Evolutionary conservation across 805 yeast species (phyloP), one percentile per base, ranked within the genome.

Genomic region (Jamesozyma hellenica): DNA sequence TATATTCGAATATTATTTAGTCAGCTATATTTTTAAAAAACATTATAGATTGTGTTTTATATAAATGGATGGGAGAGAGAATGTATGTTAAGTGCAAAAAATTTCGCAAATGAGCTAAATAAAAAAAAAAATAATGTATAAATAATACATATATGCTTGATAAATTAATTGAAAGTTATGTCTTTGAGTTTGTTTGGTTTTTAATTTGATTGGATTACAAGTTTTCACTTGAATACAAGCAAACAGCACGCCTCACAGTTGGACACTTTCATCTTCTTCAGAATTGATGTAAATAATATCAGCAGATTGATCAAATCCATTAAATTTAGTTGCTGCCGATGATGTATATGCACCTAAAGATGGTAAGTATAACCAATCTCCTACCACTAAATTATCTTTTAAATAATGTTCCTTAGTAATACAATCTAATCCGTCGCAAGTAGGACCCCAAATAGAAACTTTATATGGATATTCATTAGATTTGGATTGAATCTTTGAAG

Each of bases 371-470:
- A 90, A 58, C 97, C 97, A 90, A 60, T 90, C 97, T 8, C 96
- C 97, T 32, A 82, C 80, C 16, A 68, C 66, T 33, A 86, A 77
- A 30, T 77, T 75, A 40, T 72, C 68, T 15, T 78, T 68, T 52
- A 90, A 67, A 28, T 49, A 51, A 43, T 75, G 66, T 28, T 65
- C 67, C 35, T 67, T 59, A 15, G 82, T 60, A 42, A 90, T 75
- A 60, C 94, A 82, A 61, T 90, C 98, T 46, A 90, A 69, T 3
- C 96, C 96, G 63, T 90, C 98, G 65, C 98, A 90, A 15, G 97
- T 90, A 34, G 97, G 98, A 5, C 98, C 98, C 98, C 98, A 90
- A 44, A 92, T 71, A 3, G 95, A 83, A 39, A 73, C 80, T 33
- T 59, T 60, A 46, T 60, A 52, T 32, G 60, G 56, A 30, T 47